Base-by-base conservation (phyloP, 176 grass and related monocot genomes). In the Phoenix dactylifera region DNA sequence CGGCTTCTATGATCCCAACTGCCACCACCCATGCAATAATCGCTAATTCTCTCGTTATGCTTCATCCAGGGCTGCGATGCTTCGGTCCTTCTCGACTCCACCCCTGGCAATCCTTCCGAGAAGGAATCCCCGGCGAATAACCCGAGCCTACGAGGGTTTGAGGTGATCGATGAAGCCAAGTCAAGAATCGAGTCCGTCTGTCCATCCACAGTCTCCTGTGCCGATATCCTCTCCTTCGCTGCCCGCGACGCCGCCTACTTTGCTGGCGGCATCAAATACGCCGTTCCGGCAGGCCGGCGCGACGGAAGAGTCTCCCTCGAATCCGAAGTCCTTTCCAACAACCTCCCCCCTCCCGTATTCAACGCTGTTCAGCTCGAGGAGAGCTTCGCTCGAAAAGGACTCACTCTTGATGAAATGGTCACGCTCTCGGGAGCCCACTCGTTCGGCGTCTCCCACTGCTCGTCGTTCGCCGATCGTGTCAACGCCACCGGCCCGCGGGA, bases 341-440 rank as follows among this genome's bases (percentile, higher is more conserved):
- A 49, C 67, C 72, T 80, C 44, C 73, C 82, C 19, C 69, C 83
- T 14, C 76, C 79, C 65, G 5, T 57, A 62, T 74, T 68, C 83
- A 84, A 75, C 26, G 35, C 87, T 4, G 49, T 62, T n/a, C 61
- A n/a, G 2, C 22, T 87, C 0, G 65, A 87, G 73, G 50, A 76
- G 24, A 3, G 74, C 59, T 95, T 89, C 77, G 28, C 32, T 22
- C 62, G n/a, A 3, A 80, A 89, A 54, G 82, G 82, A 1, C 59
- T 95, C 28, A 72, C 72, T n/a, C 25, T 62, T 17, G 64, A 66
- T 10, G 81, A 95, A 49, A 66, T 95, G 66, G 84, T 88, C 16
- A 17, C 64, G 59, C 87, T 90, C 78, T 90, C 87, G 7, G 85
- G 80, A 12, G 75, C 76, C 10, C 85, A 83, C 76, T 76, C 85